These are phyloP conservation scores for Ogataea nakhonphanomensis DNA, from an alignment of 805 yeast genomes.

Conservation along the genomic window DNA sequence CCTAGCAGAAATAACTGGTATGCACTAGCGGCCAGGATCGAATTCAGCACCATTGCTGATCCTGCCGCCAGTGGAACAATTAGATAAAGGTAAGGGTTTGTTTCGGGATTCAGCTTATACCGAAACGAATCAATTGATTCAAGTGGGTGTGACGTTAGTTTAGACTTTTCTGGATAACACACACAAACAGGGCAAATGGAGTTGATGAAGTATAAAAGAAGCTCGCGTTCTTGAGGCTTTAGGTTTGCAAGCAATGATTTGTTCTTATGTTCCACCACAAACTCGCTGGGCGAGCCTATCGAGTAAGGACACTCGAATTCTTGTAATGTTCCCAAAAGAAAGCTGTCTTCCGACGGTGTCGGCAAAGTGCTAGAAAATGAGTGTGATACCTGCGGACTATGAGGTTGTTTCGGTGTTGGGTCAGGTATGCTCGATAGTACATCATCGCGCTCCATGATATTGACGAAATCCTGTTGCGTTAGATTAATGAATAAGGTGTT, in stretches of 20 bases:
- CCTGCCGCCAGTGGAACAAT: conserved; percentile 37
- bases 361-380: background rate
- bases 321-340: background rate
- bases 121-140: background rate
- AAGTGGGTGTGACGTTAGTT: background rate
- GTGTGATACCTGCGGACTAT: background rate
- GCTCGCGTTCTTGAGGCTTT: conserved; percentile 17
- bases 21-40: conserved; percentile 37
- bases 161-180: conserved; percentile 30
- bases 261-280: background rate
- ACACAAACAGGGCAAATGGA: conserved; percentile 38
- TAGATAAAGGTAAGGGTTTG: conserved; percentile 37
- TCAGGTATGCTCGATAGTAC: background rate
- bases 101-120: background rate
- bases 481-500: background rate
- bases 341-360: background rate
- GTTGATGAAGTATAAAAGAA: conserved; percentile 34
- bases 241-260: background rate
- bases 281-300: background rate
- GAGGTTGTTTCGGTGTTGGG: background rate
- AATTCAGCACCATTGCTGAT: conserved; percentile 35
- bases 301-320: background rate
- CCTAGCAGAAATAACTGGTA: conserved; percentile 34
- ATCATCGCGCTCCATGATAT: background rate
- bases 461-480: background rate